phyloP scores from a whole-genome alignment of 78 protist species.

The Dictyostelium discoideum region DNA sequence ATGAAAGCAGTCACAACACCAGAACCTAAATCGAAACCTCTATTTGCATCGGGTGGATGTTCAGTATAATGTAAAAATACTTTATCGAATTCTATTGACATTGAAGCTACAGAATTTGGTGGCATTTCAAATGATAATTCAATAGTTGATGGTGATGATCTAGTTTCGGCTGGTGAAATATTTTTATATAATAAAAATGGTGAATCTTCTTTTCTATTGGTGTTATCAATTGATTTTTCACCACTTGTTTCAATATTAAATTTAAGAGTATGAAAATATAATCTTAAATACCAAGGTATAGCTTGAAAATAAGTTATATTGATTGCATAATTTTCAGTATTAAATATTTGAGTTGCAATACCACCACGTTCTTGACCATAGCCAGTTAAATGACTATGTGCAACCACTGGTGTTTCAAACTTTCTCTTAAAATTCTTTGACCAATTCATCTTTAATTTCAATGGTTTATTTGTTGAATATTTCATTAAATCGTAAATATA shows the following conservation, averaged over 20 bases:
- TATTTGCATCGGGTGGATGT: slow-evolving; percentile 91
- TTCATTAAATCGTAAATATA: slow-evolving; percentile 30
- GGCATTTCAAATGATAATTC: slow-evolving; percentile 74
- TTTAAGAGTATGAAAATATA: slow-evolving; percentile 81
- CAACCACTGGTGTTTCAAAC: slow-evolving; percentile 22
- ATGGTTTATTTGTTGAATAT: slow-evolving; percentile 26
- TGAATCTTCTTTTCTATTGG: neutral
- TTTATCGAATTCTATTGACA: slow-evolving; percentile 80
- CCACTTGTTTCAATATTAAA: slow-evolving; percentile 5
- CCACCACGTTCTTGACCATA: slow-evolving; percentile 85
- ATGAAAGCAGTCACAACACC: slow-evolving; percentile 60
- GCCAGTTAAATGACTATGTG: slow-evolving; percentile 79
- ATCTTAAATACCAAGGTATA: slow-evolving; percentile 77
- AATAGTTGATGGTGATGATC: slow-evolving; percentile 75
- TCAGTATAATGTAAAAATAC: slow-evolving; percentile 84
- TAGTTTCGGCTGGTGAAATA: slow-evolving; percentile 72
- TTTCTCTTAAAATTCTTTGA: neutral
- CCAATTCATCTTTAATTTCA: slow-evolving; percentile 19
- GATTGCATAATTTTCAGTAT: slow-evolving; percentile 29
- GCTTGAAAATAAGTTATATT: slow-evolving; percentile 75
- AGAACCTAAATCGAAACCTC: slow-evolving; percentile 90
- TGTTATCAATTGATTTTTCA: neutral
- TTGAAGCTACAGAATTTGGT: slow-evolving; percentile 53
- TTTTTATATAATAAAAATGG: neutral
- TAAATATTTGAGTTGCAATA: slow-evolving; percentile 66